phyloP scores from a whole-genome alignment of 441 rosid genomes.

The Populus hybrid region DNA sequence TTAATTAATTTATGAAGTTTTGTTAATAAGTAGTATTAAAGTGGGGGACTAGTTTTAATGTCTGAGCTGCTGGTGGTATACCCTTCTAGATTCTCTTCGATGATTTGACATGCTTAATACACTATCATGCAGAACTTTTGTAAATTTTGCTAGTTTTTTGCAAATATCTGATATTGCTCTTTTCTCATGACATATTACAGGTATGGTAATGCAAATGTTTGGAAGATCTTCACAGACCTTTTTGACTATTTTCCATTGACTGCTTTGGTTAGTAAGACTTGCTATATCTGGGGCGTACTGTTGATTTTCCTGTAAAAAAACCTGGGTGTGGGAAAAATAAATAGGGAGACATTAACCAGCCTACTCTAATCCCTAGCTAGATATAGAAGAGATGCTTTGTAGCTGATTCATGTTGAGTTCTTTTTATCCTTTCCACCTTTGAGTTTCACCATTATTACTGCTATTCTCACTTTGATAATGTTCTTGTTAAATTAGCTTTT shows the following conservation, averaged over 20 bases:
- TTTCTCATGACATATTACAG: slow-evolving; percentile 36
- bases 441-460: background rate
- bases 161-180: background rate
- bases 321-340: slow-evolving; percentile 11
- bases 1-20: background rate
- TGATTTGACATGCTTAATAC: background rate
- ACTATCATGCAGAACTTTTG: slow-evolving; percentile 1
- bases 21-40: background rate
- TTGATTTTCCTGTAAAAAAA: slow-evolving; percentile 5
- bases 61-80: background rate
- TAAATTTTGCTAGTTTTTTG: background rate
- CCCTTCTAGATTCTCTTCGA: background rate
- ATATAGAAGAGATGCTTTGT: background rate
- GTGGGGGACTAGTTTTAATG: background rate
- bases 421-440: background rate
- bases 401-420: background rate
- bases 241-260: slow-evolving; percentile 94
- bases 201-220: slow-evolving; percentile 66
- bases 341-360: background rate
- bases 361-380: background rate
- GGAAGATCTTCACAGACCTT: slow-evolving; percentile 50
- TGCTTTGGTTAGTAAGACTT: slow-evolving; percentile 72
- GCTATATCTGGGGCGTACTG: background rate
- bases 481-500: background rate
- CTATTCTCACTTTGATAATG: background rate